These are phyloP conservation scores for Ashbya aceris DNA, from an alignment of 1,139 yeast genomes.

Conservation along the genomic window DNA sequence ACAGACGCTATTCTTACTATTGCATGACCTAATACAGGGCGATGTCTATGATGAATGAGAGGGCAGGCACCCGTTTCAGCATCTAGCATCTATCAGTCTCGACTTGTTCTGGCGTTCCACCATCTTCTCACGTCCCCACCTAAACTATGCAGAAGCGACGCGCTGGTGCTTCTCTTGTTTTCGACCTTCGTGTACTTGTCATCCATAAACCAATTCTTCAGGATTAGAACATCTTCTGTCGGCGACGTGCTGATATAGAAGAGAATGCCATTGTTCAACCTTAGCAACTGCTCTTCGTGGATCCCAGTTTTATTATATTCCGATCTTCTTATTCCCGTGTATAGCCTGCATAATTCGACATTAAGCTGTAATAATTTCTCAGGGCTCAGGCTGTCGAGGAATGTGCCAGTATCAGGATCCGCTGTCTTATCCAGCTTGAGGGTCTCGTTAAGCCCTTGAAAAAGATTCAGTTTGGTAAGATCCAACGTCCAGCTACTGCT, in stretches of 20 bases:
- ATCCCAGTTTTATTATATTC: slow-evolving; percentile 9
- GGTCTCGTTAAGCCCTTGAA: background rate
- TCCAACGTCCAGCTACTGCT: background rate
- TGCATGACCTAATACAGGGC: slow-evolving; percentile 18
- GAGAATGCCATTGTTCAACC: slow-evolving; percentile 26
- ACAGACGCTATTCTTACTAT: slow-evolving; percentile 4
- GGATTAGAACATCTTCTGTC: slow-evolving; percentile 14
- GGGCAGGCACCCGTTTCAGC: background rate
- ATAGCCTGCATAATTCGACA: slow-evolving; percentile 14
- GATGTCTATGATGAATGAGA: slow-evolving; percentile 15
- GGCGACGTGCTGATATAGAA: slow-evolving; percentile 21
- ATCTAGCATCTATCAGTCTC: background rate
- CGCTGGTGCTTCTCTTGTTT: slow-evolving; percentile 3
- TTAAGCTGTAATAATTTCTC: slow-evolving; percentile 22
- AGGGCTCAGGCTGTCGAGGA: slow-evolving; percentile 16
- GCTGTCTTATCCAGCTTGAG: slow-evolving; percentile 9
- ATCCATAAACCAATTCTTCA: slow-evolving; percentile 25
- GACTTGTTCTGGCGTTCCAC: slow-evolving; percentile 16
- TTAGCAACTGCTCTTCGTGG: slow-evolving; percentile 22
- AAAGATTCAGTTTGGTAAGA: background rate
- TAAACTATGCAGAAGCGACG: slow-evolving; percentile 15
- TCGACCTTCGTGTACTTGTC: slow-evolving; percentile 2
- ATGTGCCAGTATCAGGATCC: slow-evolving; percentile 2
- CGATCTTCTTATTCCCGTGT: slow-evolving; percentile 13
- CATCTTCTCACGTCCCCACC: slow-evolving; percentile 19